These are phyloP conservation scores for Cryptococcus sp. DNA, from an alignment of 1,284 basidiomycete genomes.

Conservation along the genomic window DNA sequence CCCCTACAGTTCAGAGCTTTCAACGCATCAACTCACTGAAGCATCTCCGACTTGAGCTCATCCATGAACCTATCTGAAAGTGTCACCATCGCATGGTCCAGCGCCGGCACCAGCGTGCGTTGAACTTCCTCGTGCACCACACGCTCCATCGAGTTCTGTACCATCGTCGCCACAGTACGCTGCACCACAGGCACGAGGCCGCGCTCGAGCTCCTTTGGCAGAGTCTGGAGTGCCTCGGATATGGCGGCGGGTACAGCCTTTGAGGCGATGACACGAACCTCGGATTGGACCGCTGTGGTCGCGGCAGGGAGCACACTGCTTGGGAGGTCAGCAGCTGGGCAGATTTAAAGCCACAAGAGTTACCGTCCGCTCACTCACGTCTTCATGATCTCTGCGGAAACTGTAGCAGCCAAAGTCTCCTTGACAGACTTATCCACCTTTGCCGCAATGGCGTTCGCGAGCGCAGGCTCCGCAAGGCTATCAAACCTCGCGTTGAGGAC, in stretches of 20 bases:
- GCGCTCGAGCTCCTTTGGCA: slow-evolving; percentile 30
- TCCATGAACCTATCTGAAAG: slow-evolving; percentile 30
- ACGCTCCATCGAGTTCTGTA: slow-evolving; percentile 30
- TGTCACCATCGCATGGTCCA: slow-evolving; percentile 16
- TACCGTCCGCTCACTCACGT: neutral
- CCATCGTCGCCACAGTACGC: slow-evolving; percentile 22
- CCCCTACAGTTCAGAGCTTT: neutral
- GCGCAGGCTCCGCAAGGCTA: slow-evolving; percentile 8
- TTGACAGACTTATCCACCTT: slow-evolving; percentile 29
- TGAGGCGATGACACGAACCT: slow-evolving; percentile 19
- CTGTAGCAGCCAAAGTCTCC: slow-evolving; percentile 11
- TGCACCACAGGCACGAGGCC: slow-evolving; percentile 23
- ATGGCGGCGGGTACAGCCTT: slow-evolving; percentile 22
- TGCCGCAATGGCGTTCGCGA: slow-evolving; percentile 17
- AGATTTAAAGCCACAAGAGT: neutral
- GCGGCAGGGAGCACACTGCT: slow-evolving; percentile 21
- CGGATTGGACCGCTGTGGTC: slow-evolving; percentile 19
- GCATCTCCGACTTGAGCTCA: slow-evolving; percentile 41
- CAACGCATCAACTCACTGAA: slow-evolving; percentile 24
- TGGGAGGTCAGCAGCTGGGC: neutral
- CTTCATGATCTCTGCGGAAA: slow-evolving; percentile 7
- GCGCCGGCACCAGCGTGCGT: slow-evolving; percentile 28
- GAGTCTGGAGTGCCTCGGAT: slow-evolving; percentile 20
- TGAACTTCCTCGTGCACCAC: slow-evolving; percentile 27
- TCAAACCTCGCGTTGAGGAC: slow-evolving; percentile 17